Evolutionary conservation across 345 rosid species (phyloP).

Genomic region (Geranium brycei): DNA sequence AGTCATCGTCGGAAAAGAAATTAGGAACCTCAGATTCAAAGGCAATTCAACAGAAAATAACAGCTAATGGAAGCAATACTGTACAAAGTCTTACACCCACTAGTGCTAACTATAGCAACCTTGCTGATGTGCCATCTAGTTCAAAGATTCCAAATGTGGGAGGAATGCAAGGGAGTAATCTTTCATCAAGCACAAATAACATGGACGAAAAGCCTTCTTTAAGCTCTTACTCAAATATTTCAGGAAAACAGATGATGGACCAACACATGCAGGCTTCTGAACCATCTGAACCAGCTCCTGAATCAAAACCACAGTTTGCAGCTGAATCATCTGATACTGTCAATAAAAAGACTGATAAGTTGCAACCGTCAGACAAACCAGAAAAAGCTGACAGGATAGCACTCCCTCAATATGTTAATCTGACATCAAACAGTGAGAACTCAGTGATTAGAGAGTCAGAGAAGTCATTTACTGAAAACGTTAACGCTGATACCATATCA

Average conservation of each 20-base stretch:
- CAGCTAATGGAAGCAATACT: conserved; percentile 26
- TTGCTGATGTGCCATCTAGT: conserved; percentile 19
- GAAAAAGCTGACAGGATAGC: conserved; percentile 13
- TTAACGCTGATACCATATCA: conserved; percentile 10
- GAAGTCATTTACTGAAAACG: conserved; percentile 7
- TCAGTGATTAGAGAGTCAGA: conserved; percentile 12
- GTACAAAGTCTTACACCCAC: conserved; percentile 22
- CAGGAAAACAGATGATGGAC: conserved; percentile 8
- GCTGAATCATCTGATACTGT: conserved; percentile 8
- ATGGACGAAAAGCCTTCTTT: conserved; percentile 16
- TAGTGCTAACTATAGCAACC: conserved; percentile 13
- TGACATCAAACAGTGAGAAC: conserved; percentile 12
- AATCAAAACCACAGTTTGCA: conserved; percentile 15
- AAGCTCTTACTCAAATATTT: conserved; percentile 16
- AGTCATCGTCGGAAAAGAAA: conserved; percentile 47
- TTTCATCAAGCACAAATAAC: conserved; percentile 13
- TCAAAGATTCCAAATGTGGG: conserved; percentile 16
- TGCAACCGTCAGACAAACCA: conserved; percentile 12
- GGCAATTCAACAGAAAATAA: conserved; percentile 34
- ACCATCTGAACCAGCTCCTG: conserved; percentile 15
- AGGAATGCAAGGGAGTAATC: conserved; percentile 15
- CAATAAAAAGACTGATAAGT: conserved; percentile 10
- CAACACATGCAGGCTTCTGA: conserved; percentile 19
- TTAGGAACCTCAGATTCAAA: conserved; percentile 24
- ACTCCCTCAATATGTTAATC: conserved; percentile 16